Evolutionary conservation across 768 basidiomycete species (phyloP).

Genomic region (Hygrophorus pudorinus): DNA sequence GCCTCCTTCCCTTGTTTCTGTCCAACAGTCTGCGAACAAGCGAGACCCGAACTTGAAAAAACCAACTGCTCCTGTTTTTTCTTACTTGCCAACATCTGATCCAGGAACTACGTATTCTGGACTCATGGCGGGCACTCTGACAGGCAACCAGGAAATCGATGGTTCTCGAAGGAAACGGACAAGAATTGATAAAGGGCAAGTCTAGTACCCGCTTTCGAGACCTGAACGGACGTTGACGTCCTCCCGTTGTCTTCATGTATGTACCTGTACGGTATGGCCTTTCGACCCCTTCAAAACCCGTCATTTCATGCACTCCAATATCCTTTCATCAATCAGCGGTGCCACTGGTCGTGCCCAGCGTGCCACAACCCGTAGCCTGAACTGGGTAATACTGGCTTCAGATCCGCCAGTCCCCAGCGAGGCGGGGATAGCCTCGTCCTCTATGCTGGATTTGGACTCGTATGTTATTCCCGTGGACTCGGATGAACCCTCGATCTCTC

Average conservation of each 20-base stretch:
- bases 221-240: neutral
- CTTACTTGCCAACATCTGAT: constrained; percentile 77
- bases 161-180: constrained; percentile 65
- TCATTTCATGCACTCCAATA: constrained; percentile 1
- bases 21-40: constrained; percentile 62
- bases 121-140: constrained; percentile 49
- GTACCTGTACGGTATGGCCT: constrained; percentile 15
- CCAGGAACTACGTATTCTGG: constrained; percentile 85
- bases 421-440: constrained; percentile 25
- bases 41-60: constrained; percentile 83
- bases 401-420: constrained; percentile 28
- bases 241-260: constrained; percentile 7
- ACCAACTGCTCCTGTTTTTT: constrained; percentile 45
- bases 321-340: constrained; percentile 28
- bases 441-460: constrained; percentile 41
- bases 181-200: constrained; percentile 66
- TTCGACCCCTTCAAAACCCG: constrained; percentile 16
- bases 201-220: constrained; percentile 12
- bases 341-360: constrained; percentile 62
- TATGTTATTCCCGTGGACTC: constrained; percentile 40
- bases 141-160: constrained; percentile 46
- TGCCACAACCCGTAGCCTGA: constrained; percentile 58
- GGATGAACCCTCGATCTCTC: constrained; percentile 50
- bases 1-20: constrained; percentile 64
- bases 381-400: constrained; percentile 26